phyloP scores from a whole-genome alignment of 257 asterid species.

The Misopates orontium region DNA sequence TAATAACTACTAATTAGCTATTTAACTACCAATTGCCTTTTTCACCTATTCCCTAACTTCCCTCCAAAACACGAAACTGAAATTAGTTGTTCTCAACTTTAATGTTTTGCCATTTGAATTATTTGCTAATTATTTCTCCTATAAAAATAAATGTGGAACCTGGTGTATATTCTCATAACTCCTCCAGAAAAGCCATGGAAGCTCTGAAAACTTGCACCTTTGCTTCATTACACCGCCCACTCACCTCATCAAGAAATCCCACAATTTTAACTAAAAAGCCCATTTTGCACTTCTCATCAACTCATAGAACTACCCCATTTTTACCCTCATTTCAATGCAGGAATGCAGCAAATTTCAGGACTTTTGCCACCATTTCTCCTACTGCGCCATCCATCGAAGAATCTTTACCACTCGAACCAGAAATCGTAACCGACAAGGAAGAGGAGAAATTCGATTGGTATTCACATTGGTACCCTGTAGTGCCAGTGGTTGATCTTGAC shows the following conservation, averaged over 20 bases:
- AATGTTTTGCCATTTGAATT: too few relatives aligned
- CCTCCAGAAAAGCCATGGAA: conserved; percentile 43
- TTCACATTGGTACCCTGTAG: conserved; percentile 80
- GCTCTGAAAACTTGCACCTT: conserved; percentile 50
- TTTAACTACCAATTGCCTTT: too few relatives aligned
- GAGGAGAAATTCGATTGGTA: conserved; percentile 76
- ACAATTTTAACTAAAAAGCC: conserved; percentile 22
- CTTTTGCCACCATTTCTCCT: conserved; percentile 50
- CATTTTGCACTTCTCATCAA: conserved; percentile 20
- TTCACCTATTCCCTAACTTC: too few relatives aligned
- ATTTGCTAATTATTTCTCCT: too few relatives aligned
- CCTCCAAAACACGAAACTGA: too few relatives aligned
- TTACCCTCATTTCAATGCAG: conserved; percentile 26
- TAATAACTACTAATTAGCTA: too few relatives aligned
- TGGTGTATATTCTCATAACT: too few relatives aligned
- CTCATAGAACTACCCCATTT: conserved; percentile 24
- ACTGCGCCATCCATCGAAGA: conserved; percentile 32
- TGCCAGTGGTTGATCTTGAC: conserved; percentile 76
- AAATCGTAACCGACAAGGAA: conserved; percentile 18
- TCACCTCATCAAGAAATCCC: conserved; percentile 22
- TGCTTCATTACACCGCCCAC: conserved; percentile 30
- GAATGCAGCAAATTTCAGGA: conserved; percentile 41
- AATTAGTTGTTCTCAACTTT: too few relatives aligned
- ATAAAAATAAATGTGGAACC: too few relatives aligned
- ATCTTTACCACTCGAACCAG: too few relatives aligned